Conservation (phyloP, 2,329 filamentous ascomycete genomes). For the Epichloe hybrida region DNA sequence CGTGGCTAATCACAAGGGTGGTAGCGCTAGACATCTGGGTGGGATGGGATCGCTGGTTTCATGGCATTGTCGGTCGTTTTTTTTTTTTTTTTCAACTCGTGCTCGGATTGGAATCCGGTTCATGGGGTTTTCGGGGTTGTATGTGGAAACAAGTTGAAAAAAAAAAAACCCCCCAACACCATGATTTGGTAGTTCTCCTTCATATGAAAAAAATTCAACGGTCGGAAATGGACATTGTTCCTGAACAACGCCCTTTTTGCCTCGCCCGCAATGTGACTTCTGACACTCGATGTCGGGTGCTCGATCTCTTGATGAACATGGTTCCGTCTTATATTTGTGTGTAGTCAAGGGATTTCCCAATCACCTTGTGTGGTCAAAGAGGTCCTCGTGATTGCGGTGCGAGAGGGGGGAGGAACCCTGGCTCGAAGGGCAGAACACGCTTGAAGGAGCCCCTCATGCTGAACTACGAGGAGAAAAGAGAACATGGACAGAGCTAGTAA, state of each 20-base stretch:
- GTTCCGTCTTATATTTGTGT: too few species aligned
- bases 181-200: constrained; percentile 4
- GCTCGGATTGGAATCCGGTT: constrained; percentile 5
- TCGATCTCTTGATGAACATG: too few species aligned
- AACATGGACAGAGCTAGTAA: too few species aligned
- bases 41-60: constrained; percentile 4
- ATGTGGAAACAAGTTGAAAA: not conserved
- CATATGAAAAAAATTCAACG: constrained; percentile 11
- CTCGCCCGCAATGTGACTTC: too few species aligned
- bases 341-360: too few species aligned
- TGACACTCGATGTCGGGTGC: too few species aligned
- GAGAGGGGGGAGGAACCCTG: too few species aligned
- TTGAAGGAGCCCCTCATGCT: too few species aligned
- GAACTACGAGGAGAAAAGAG: too few species aligned
- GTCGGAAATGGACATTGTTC: constrained; percentile 20
- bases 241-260: constrained; percentile 2
- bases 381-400: too few species aligned
- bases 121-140: not conserved
- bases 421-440: too few species aligned
- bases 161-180: not conserved
- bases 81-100: not conserved
- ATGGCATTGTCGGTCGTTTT: constrained; percentile 5
- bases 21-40: not conserved
- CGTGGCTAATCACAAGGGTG: not conserved
- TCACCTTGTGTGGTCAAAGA: too few species aligned